phyloP scores from a whole-genome alignment of 495 filamentous ascomycete genomes.

The Chaetomium tenue region DNA sequence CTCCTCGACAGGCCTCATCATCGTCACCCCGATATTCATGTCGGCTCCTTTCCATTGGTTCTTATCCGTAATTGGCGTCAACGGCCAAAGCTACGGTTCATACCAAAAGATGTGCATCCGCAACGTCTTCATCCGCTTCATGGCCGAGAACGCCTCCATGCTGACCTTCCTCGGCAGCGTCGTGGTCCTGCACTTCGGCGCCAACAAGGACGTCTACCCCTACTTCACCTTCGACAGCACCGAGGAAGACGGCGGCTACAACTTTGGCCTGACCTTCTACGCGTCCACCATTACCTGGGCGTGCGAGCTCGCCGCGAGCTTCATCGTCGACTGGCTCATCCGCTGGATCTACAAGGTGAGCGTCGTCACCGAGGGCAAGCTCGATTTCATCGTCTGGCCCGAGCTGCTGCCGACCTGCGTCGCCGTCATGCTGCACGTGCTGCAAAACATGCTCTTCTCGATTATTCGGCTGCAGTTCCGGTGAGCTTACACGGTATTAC shows the following conservation, averaged over 20 bases:
- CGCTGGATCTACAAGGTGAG: conserved; percentile 53
- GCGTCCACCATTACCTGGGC: conserved; percentile 60
- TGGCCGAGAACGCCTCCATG: conserved; percentile 66
- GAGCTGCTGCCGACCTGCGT: conserved; percentile 61
- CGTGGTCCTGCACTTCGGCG: conserved; percentile 59
- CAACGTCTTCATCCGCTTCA: conserved; percentile 60
- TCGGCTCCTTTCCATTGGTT: conserved; percentile 54
- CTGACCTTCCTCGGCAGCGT: conserved; percentile 60
- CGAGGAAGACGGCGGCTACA: conserved; percentile 46
- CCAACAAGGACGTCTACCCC: conserved; percentile 60
- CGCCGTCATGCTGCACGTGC: conserved; percentile 60
- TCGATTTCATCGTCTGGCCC: conserved; percentile 59
- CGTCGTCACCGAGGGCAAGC: conserved; percentile 58
- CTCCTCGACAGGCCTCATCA: conserved; percentile 56
- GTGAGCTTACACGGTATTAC: conserved; percentile 25
- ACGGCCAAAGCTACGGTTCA: conserved; percentile 52
- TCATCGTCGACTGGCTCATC: conserved; percentile 56
- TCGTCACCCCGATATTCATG: conserved; percentile 60
- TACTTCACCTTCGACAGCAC: conserved; percentile 56
- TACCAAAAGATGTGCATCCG: conserved; percentile 61
- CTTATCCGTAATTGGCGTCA: conserved; percentile 49
- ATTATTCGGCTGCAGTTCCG: conserved; percentile 61
- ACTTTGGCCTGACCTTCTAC: conserved; percentile 58
- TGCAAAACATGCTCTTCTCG: conserved; percentile 66
- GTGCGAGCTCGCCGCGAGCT: conserved; percentile 57